phyloP scores from a whole-genome alignment of 805 yeast genomes.

The Schizosaccharomyces lindneri region DNA sequence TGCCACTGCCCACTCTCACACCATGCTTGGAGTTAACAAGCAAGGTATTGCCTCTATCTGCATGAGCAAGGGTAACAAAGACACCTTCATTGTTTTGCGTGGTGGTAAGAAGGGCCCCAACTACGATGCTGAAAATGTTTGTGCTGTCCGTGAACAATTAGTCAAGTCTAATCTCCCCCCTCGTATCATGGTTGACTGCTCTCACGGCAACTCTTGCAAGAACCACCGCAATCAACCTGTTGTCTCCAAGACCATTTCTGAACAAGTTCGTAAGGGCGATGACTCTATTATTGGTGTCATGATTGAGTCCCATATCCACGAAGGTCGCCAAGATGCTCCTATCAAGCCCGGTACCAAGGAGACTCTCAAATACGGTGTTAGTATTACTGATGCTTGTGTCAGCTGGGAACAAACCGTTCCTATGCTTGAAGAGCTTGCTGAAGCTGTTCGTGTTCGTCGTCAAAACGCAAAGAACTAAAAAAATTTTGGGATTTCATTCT shows the following conservation, averaged over 20 bases:
- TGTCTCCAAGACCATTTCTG: slow-evolving; percentile 54
- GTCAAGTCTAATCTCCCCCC: slow-evolving; percentile 23
- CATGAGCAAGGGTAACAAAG: slow-evolving; percentile 80
- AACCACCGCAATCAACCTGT: slow-evolving; percentile 81
- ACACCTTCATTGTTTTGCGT: slow-evolving; percentile 74
- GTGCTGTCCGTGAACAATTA: slow-evolving; percentile 37
- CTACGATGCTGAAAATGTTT: slow-evolving; percentile 52
- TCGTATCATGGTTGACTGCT: slow-evolving; percentile 86
- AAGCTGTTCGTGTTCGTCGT: slow-evolving; percentile 62
- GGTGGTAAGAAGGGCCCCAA: slow-evolving; percentile 92
- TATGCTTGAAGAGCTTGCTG: slow-evolving; percentile 46
- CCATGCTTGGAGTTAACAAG: slow-evolving; percentile 81
- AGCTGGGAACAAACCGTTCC: slow-evolving; percentile 63
- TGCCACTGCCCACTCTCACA: slow-evolving; percentile 82
- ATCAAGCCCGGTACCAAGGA: slow-evolving; percentile 20
- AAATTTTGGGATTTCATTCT: background rate
- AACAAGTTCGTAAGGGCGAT: slow-evolving; percentile 58
- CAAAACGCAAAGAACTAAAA: slow-evolving; percentile 1
- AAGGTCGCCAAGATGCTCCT: slow-evolving; percentile 83
- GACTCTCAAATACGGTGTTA: slow-evolving; percentile 66
- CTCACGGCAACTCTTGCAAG: slow-evolving; percentile 86
- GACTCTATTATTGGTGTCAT: slow-evolving; percentile 67
- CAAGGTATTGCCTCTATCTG: slow-evolving; percentile 92
- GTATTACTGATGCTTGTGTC: slow-evolving; percentile 95
- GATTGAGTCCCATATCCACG: slow-evolving; percentile 83